Percentiles rank a stretch among this genome's conserved stretches.
phyloP scores from a whole-genome alignment of 1,284 basidiomycete species.

The Malassezia dermatis region DNA sequence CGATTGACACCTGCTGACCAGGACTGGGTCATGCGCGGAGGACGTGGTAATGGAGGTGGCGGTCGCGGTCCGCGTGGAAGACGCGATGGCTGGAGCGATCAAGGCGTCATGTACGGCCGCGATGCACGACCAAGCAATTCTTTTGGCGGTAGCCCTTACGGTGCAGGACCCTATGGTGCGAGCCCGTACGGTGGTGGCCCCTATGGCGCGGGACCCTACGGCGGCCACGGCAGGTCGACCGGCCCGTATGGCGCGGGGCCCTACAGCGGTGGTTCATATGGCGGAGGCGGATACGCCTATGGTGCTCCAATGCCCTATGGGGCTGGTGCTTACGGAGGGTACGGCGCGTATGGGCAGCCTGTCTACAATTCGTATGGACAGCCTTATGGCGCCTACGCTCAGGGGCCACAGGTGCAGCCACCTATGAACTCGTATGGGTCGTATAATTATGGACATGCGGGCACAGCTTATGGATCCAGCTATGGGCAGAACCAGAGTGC shows the following conservation, averaged over 20 bases:
- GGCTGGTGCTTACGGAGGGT: not conserved
- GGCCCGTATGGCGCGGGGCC: slow-evolving; percentile 5
- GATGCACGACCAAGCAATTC: not conserved
- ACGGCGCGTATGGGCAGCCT: not conserved
- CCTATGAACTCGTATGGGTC: not conserved
- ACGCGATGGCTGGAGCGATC: slow-evolving; percentile 3
- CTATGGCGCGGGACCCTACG: slow-evolving; percentile 18
- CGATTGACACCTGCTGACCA: slow-evolving; percentile 65
- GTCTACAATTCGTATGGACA: not conserved
- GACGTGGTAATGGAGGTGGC: slow-evolving; percentile 24
- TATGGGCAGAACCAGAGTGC: not conserved
- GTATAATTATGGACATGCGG: not conserved
- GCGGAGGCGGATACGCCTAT: not conserved
- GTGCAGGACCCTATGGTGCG: not conserved
- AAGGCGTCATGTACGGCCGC: slow-evolving; percentile 7
- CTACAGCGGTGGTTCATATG: slow-evolving; percentile 1
- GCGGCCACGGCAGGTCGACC: slow-evolving; percentile 14
- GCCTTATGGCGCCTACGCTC: not conserved
- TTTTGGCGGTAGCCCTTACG: not conserved
- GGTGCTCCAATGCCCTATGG: not conserved
- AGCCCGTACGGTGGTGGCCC: slow-evolving; percentile 17
- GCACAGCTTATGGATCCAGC: not conserved
- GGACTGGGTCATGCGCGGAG: slow-evolving; percentile 56
- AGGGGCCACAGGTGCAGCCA: not conserved
- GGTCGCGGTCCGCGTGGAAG: slow-evolving; percentile 23